These are phyloP conservation scores for Eucalyptus marginata DNA, from an alignment of 345 rosid species.

Conservation along the genomic window DNA sequence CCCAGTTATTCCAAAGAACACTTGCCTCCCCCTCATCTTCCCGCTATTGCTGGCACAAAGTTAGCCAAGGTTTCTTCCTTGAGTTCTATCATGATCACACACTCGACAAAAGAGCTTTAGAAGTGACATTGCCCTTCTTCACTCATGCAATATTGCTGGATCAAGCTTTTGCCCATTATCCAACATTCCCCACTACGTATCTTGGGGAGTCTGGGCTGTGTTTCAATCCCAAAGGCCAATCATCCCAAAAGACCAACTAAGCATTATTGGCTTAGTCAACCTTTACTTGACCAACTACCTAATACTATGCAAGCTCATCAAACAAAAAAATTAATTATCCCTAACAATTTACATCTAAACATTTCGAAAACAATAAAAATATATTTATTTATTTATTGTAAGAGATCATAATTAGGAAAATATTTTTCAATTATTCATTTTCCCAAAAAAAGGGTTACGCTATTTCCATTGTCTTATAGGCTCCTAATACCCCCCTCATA, in stretches of 20 bases:
- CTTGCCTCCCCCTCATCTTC: neutral
- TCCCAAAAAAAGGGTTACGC: too few species aligned
- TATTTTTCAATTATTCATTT: neutral
- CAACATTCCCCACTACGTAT: neutral
- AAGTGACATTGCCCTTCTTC: neutral
- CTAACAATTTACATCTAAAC: neutral
- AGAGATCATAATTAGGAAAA: neutral
- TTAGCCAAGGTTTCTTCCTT: neutral
- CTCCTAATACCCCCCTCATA: too few species aligned
- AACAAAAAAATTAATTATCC: neutral
- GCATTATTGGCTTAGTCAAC: neutral
- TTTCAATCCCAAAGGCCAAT: accelerated
- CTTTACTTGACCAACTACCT: neutral
- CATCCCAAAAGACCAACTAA: neutral
- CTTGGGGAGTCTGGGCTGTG: accelerated
- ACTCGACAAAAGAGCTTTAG: neutral
- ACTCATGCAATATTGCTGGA: neutral
- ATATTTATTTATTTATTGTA: accelerated
- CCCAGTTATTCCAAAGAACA: neutral
- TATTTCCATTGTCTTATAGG: too few species aligned
- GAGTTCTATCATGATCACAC: neutral
- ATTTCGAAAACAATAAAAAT: neutral
- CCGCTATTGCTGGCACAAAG: accelerated
- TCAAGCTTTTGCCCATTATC: neutral
- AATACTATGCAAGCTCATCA: neutral